These are phyloP conservation scores for Bryoerythrophyllum caledonicum DNA, from an alignment of 225 moss, liverwort and hornwort species.

Conservation along the genomic window DNA sequence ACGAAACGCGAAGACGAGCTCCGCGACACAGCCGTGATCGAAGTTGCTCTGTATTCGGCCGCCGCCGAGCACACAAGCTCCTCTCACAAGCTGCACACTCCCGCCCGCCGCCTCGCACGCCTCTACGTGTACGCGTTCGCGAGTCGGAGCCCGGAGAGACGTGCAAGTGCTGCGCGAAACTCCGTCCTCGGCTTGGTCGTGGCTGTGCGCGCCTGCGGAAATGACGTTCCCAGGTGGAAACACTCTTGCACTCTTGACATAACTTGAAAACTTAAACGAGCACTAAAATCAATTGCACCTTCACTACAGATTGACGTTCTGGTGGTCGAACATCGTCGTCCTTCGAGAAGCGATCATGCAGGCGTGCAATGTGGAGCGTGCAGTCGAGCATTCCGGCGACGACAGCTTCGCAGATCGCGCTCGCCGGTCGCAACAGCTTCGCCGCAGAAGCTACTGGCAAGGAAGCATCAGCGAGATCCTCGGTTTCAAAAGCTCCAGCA, in stretches of 20 bases:
- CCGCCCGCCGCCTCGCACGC: conserved; percentile 78
- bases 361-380: conserved; percentile 51
- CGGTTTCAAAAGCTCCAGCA: conserved; percentile 42
- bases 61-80: conserved; percentile 78
- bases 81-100: conserved; percentile 79
- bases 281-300: neutral
- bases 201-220: conserved; percentile 67
- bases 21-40: conserved; percentile 68
- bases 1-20: conserved; percentile 65
- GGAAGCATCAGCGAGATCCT: conserved; percentile 36
- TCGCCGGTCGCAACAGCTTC: conserved; percentile 34
- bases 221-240: conserved; percentile 81
- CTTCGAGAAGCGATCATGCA: conserved; percentile 63
- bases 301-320: conserved; percentile 66
- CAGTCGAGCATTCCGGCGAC: neutral
- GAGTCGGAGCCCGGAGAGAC: conserved; percentile 55
- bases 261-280: neutral
- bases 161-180: conserved; percentile 64
- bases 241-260: neutral
- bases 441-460: conserved; percentile 27
- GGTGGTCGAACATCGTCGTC: conserved; percentile 92
- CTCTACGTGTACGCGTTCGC: conserved; percentile 61
- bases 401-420: conserved; percentile 38
- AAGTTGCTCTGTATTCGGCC: conserved; percentile 68
- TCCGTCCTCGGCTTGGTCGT: conserved; percentile 70